Base-by-base conservation (phyloP, 2,329 filamentous ascomycete species). In the Colletotrichum sp. region DNA sequence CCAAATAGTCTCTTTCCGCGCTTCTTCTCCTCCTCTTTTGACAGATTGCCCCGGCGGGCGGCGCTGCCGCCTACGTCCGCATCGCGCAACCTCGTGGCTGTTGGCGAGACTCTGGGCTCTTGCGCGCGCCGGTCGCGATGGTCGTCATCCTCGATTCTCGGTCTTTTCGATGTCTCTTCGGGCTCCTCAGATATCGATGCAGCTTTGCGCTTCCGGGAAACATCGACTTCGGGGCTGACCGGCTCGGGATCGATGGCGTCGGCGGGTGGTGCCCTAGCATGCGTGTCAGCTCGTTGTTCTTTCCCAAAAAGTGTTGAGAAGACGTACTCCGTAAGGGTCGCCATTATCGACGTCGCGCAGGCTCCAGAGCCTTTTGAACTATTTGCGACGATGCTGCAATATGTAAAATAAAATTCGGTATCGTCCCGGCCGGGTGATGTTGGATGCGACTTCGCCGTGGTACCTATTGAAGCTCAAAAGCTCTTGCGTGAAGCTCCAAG, bases 1-100 rank as follows among this genome's bases (percentile, higher is more conserved):
- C 96, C 96, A 82, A 98, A 98, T 76, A 99, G 89, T 69, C 96
- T 91, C 84, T 95, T 94, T 26, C 95, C 95, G 48, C 96, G 93
- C 83, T 95, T 95, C 84, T 93, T 95, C 83, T 99, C 96, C 81
- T 98, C 94, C 73, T 92, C 77, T 55, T 57, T 78, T 18, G 75
- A 76, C 4, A 67, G 6, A 8, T 66, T 14, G 10, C 83, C 85
- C 67, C 87, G 86, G 67, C 85, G 83, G 68, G 85, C 81, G 71
- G 80, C 65, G 34, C 77, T 63, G 70, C 72, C 71, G 30, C 77
- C 39, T 64, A 78, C 74, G 39, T 77, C 68, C 21, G 36, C 65
- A 8, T 73, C 63, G 6, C 30, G 48, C 66, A 64, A 12, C 43
- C 21, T 28, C 21, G 26, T 13, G 68, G 28, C 39, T 28, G 60